Evolutionary conservation across 2,329 filamentous ascomycete species (phyloP).

Genomic region (Cladosporium sp.): DNA sequence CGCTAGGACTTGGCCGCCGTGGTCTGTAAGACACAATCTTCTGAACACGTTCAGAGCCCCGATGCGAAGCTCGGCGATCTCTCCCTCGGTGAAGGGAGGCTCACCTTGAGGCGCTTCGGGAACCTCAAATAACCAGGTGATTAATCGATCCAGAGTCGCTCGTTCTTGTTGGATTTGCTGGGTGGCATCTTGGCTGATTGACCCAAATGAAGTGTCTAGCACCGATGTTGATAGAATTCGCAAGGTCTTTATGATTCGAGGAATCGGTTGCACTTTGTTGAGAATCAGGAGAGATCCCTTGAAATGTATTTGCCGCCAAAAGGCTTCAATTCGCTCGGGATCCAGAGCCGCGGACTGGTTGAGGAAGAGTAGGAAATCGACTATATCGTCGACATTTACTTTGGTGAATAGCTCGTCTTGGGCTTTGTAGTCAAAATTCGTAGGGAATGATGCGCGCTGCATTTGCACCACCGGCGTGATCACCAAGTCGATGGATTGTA

Average conservation of each 20-base stretch:
- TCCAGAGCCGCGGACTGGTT: constrained; percentile 33
- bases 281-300: constrained; percentile 66
- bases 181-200: constrained; percentile 51
- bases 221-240: constrained; percentile 64
- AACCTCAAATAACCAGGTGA: constrained; percentile 57
- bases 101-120: constrained; percentile 41
- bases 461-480: constrained; percentile 44
- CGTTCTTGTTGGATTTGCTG: constrained; percentile 35
- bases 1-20: constrained; percentile 63
- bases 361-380: constrained; percentile 63
- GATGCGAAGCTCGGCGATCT: constrained; percentile 45
- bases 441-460: constrained; percentile 26
- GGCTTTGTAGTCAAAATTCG: constrained; percentile 19
- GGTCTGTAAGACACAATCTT: constrained; percentile 58
- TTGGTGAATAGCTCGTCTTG: constrained; percentile 50
- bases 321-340: constrained; percentile 39
- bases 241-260: constrained; percentile 62
- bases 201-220: constrained; percentile 61
- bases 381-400: constrained; percentile 59
- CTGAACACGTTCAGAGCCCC: constrained; percentile 45
- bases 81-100: constrained; percentile 35
- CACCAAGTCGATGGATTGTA: constrained; percentile 51
- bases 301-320: constrained; percentile 66
- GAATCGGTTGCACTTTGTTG: constrained; percentile 60
- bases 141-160: constrained; percentile 59